Evolutionary conservation across 2,329 filamentous ascomycete genomes (phyloP), one percentile per base, ranked within the genome.

Genomic region (Colletotrichum spaethianum): DNA sequence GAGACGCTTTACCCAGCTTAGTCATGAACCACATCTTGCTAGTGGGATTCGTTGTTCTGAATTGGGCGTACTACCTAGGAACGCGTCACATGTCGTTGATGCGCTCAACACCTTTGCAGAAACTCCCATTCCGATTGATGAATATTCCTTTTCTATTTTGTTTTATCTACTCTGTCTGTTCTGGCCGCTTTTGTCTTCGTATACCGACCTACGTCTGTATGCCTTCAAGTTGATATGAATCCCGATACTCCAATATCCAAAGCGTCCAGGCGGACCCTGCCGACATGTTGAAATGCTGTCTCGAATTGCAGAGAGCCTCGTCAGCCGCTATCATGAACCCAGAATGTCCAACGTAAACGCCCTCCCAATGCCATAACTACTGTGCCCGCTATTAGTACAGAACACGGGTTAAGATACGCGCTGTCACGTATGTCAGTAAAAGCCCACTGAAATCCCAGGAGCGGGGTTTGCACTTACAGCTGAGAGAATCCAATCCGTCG

Each of bases 401-500:
- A 56, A 86, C 82, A 70, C 85, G 83, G 44, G 85, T 87, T 78
- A 86, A 77, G 71, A 86, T 86, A 67, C 84, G 82, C 56, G 84
- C 84, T 85, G 60, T 50, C 12, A 48, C 4, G 53, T 23, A 26
- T 53, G 38, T 74, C n/a, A 74, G 56, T 40, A 33, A 52, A 16
- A 14, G 16, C 55, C 31, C 63, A 18, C n/a, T 46, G 33, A 55
- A 42, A 42, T 46, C 26, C 8, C 31, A 8, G 62, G 33, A 69
- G 69, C 42, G 7, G 23, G 23, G 2, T 26, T 53, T 40, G 55
- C 59, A 85, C 92, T 87, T 89, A 94, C 93, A 95, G 83, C 88
- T 91, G 74, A 98, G 87, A 71, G 88, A 89, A 82, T 98, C 95
- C 48, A 99, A 87, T 78, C 89, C 92, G 76, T 96, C 93, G 76